Evolutionary conservation across 768 basidiomycete species (phyloP), one percentile per base, ranked within the genome.

Genomic region (Gyrodon lividus): DNA sequence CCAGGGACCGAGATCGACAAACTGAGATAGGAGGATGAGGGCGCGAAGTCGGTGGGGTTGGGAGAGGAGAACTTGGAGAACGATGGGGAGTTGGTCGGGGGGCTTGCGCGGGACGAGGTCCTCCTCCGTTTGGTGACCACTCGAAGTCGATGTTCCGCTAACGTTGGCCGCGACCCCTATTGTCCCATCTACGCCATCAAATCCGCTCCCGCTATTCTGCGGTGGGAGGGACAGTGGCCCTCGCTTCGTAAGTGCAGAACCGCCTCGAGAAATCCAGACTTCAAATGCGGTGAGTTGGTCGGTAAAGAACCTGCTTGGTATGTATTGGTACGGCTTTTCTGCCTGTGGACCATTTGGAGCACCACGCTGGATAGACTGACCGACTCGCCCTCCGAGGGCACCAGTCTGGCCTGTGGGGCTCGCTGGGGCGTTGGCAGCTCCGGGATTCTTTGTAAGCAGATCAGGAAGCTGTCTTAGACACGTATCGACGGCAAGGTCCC

Each of bases 1-100:
- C 96, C 97, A 98, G 12, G 97, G 95, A 0, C 97, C 97, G 6
- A 99, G 82, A 66, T 99, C 97, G 60, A 98, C 93, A 59, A 98
- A 99, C 72, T 95, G 92, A 30, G 94, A 96, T 5, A 99, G 81
- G 20, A 98, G 83, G 57, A 98, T 96, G 54, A 99, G 84, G 2
- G 97, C 97, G 6, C 93, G 86, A 5, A 98, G 83, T 35, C 97
- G 87, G 69, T 98, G 95, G 0, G 92, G 91, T 63, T 98, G 97
- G 5, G 95, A 97, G 8, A 99, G 81, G 28, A 99, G 82, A 16
- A 99, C 95, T 70, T 99, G 97, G 3, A 99, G 82, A 9, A 99
- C 94, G 49, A 98, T 97, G 6, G 97, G 96, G 1, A 99, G 85
- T 62, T 99, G 96, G 62, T 96, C 94, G 10, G 97, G 97, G 6